Conservation (phyloP, 345 rosid genomes). For the Hypericum androsaemum region DNA sequence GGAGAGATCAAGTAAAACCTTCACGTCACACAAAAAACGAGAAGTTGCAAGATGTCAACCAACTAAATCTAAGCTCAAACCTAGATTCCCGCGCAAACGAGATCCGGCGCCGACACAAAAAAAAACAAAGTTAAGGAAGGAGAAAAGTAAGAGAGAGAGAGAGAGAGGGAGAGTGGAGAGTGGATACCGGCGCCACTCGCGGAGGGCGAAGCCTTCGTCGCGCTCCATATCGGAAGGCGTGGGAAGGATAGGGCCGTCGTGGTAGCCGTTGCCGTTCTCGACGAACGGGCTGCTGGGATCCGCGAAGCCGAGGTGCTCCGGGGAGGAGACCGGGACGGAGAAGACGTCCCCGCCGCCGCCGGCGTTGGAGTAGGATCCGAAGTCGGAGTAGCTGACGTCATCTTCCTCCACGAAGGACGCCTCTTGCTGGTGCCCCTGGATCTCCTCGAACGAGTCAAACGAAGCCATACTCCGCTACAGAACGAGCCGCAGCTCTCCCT, state of each 20-base stretch:
- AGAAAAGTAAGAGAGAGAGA: constrained; percentile 1
- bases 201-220: constrained; percentile 57
- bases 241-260: constrained; percentile 67
- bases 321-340: constrained; percentile 26
- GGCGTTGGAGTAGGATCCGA: constrained; percentile 26
- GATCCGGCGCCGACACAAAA: no score
- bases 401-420: constrained; percentile 33
- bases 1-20: no score
- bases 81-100: no score
- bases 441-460: constrained; percentile 37
- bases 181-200: constrained; percentile 85
- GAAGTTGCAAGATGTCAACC: no score
- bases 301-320: constrained; percentile 39
- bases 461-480: constrained; percentile 34
- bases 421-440: constrained; percentile 20
- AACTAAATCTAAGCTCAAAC: no score
- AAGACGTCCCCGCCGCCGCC: constrained; percentile 29
- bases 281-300: constrained; percentile 42
- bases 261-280: constrained; percentile 49
- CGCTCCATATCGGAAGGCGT: constrained; percentile 55
- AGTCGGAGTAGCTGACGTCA: constrained; percentile 45
- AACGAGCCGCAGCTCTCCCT: no score
- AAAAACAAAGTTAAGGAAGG: background rate
- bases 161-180: constrained; percentile 8
- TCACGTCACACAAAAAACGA: no score